Percentiles rank a stretch among this genome's conserved stretches.
phyloP scores from a whole-genome alignment of 768 basidiomycete species.

The Hemileccinum impolitum region DNA sequence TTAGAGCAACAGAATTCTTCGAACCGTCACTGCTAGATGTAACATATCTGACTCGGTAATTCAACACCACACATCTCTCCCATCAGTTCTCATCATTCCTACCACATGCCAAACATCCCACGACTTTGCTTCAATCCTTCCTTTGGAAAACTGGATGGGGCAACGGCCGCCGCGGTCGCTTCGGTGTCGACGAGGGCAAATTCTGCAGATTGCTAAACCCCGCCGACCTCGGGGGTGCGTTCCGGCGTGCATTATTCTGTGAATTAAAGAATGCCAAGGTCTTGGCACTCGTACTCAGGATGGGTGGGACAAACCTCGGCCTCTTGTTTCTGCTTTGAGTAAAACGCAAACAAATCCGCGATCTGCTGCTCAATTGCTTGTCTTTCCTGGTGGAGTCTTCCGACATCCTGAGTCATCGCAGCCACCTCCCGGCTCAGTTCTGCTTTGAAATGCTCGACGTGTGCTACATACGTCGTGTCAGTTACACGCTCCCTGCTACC shows the following conservation, averaged over 20 bases:
- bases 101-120: not conserved
- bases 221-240: slow-evolving; percentile 14
- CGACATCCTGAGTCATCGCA: slow-evolving; percentile 70
- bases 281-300: not conserved
- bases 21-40: slow-evolving; percentile 3
- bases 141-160: slow-evolving; percentile 29
- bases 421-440: slow-evolving; percentile 73
- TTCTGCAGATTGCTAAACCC: slow-evolving; percentile 28
- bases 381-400: slow-evolving; percentile 60
- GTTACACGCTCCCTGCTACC: not conserved
- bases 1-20: not conserved
- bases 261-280: not conserved
- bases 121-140: slow-evolving; percentile 10
- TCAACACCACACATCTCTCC: slow-evolving; percentile 1
- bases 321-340: slow-evolving; percentile 60
- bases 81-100: not conserved
- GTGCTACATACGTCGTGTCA: slow-evolving; percentile 45
- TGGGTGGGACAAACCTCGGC: slow-evolving; percentile 22
- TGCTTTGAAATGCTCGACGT: slow-evolving; percentile 86
- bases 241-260: slow-evolving; percentile 26
- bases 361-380: slow-evolving; percentile 67
- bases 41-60: slow-evolving; percentile 11
- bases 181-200: slow-evolving; percentile 20
- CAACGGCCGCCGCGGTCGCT: slow-evolving; percentile 27
- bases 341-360: slow-evolving; percentile 68